These are phyloP conservation scores for Herpetospermum pedunculosum DNA, from an alignment of 306 rosid species.

Conservation along the genomic window DNA sequence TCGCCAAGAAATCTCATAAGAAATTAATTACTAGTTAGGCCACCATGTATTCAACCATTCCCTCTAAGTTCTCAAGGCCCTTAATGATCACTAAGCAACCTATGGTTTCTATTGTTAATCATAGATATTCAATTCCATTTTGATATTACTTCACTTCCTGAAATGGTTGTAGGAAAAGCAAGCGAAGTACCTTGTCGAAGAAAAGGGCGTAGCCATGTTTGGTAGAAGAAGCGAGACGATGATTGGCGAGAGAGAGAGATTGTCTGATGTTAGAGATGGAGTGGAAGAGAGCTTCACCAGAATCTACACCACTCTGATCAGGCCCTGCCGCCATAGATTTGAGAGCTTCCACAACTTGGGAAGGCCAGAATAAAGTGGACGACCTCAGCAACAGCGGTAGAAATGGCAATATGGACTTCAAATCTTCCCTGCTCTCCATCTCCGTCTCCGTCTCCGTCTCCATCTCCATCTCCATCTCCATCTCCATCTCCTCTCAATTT, in stretches of 20 bases:
- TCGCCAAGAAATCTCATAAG: too few species aligned
- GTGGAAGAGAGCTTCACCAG: constrained; percentile 37
- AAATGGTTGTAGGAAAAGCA: not conserved
- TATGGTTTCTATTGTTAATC: too few species aligned
- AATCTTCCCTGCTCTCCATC: constrained; percentile 62
- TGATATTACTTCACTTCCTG: too few species aligned
- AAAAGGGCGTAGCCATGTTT: constrained; percentile 51
- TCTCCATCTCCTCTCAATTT: constrained; percentile 34
- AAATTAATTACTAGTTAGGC: too few species aligned
- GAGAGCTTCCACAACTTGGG: constrained; percentile 49
- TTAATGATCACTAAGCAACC: too few species aligned
- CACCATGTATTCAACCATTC: too few species aligned
- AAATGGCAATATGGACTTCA: constrained; percentile 49
- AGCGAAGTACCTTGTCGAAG: constrained; percentile 52
- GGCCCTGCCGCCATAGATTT: constrained; percentile 39
- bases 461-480: too few species aligned
- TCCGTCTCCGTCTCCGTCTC: constrained; percentile 25
- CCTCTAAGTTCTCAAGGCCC: too few species aligned
- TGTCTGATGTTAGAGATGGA: constrained; percentile 45
- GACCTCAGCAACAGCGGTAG: constrained; percentile 45
- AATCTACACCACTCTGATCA: constrained; percentile 32
- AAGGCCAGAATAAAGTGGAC: constrained; percentile 59
- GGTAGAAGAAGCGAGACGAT: constrained; percentile 32
- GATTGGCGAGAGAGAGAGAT: constrained; percentile 38
- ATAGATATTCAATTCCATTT: too few species aligned